Evolutionary conservation across 2,329 filamentous ascomycete genomes (phyloP), one percentile per base, ranked within the genome.

Genomic region (Aspergillus pseudonomiae): DNA sequence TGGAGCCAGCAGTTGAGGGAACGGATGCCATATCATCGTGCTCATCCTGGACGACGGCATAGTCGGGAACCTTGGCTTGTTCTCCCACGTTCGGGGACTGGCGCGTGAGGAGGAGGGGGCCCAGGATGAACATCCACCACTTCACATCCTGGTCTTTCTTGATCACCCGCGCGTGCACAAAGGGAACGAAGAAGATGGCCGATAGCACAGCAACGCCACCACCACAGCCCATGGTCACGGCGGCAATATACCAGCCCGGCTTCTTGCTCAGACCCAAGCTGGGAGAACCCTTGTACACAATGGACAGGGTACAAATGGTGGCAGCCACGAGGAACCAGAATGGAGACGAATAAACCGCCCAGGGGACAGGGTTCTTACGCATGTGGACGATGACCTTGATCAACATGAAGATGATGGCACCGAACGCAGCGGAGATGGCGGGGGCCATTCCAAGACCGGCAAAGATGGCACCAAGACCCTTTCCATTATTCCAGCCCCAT

Each of bases 221-320:
- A 65, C 89, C 90, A 41, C 82, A 83, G 46, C 90, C 89, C 64
- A 92, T 72, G 21, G 88, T 89, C 65, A 92, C 89, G 16, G 85
- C 79, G 12, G 84, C 89, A 65, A 93, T 86, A 73, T 86, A 93
- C 84, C 85, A 88, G 10, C 78, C 77, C 1, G 90, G 88, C 70
- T 77, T 76, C 63, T 89, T 86, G 80, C 80, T 82, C 32, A 92
- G 81, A 26, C 84, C 84, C 34, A 91, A 84, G 63, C 82, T 88
- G 28, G 91, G 90, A 11, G 90, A 92, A 36, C 91, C 91, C 84
- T 93, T 93, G 85, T 92, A 93, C 69, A 93, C 90, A 70, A 94
- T 88, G 50, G 89, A 92, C 6, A 94, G 83, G 0, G 90, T 91
- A 80, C 90, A 92, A 71, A 93, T 80, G 63, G 89, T 91, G 61